These are phyloP conservation scores for California macrophylla DNA, from an alignment of 441 rosid species.

Conservation along the genomic window DNA sequence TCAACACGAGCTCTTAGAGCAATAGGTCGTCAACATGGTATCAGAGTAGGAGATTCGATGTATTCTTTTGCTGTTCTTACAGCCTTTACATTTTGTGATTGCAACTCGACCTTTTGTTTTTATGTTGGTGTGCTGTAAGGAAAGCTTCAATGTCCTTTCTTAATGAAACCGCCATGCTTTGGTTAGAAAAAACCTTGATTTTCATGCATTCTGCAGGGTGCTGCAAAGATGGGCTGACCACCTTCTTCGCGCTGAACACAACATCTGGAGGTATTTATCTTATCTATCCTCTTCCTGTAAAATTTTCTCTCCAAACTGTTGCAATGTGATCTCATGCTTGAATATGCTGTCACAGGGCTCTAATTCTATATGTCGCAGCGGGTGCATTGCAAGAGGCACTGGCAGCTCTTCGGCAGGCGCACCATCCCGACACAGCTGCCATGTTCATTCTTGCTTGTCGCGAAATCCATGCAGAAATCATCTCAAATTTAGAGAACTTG, in stretches of 20 bases:
- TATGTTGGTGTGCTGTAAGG: neutral
- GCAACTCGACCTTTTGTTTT: neutral
- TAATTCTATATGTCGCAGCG: slow-evolving; percentile 76
- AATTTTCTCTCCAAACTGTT: neutral
- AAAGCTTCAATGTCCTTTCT: neutral
- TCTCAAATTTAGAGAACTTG: slow-evolving; percentile 27
- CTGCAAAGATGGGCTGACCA: slow-evolving; percentile 90
- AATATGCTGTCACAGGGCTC: slow-evolving; percentile 47
- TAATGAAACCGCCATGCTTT: neutral
- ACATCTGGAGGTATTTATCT: slow-evolving; percentile 67
- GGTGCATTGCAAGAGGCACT: slow-evolving; percentile 86
- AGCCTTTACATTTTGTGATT: too few relatives aligned
- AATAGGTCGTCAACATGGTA: neutral
- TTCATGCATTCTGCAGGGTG: slow-evolving; percentile 46
- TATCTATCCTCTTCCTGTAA: neutral
- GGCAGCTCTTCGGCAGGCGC: slow-evolving; percentile 68
- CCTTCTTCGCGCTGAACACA: slow-evolving; percentile 64
- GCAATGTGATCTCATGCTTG: neutral
- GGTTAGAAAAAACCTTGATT: neutral
- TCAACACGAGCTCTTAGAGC: neutral
- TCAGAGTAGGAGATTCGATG: neutral
- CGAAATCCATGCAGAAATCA: slow-evolving; percentile 52
- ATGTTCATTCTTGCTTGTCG: slow-evolving; percentile 85
- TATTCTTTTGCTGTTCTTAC: too few relatives aligned
- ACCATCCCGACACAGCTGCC: slow-evolving; percentile 85